Evolutionary conservation across 2,329 filamentous ascomycete genomes (phyloP).

Genomic region (Cordyceps tenuipes): DNA sequence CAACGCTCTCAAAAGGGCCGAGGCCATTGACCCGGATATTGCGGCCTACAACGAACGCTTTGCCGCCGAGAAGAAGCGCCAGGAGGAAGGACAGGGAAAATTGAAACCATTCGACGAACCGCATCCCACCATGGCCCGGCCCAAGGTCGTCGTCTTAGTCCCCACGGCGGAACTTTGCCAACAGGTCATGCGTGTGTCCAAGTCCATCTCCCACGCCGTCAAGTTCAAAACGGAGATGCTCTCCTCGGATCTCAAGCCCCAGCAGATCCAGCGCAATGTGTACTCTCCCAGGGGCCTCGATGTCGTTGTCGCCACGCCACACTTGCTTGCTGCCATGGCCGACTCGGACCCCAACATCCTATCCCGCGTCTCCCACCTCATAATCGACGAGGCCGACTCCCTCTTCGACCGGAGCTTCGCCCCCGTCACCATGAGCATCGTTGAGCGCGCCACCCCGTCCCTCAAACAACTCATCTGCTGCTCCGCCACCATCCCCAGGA

Average conservation of each 20-base stretch:
- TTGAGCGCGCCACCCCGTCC: conserved; percentile 74
- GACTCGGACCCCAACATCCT: conserved; percentile 86
- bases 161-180: conserved; percentile 87
- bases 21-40: conserved; percentile 50
- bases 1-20: conserved; percentile 74
- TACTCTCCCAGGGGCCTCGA: conserved; percentile 79
- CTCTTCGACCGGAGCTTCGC: conserved; percentile 90
- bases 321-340: conserved; percentile 80
- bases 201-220: conserved; percentile 71
- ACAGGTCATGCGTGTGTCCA: conserved; percentile 76
- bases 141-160: conserved; percentile 76
- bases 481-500: conserved; percentile 89
- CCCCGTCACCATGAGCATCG: conserved; percentile 69
- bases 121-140: conserved; percentile 67
- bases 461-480: conserved; percentile 83
- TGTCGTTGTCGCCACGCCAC: conserved; percentile 78
- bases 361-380: conserved; percentile 78
- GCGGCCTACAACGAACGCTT: conserved; percentile 48
- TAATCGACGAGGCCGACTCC: conserved; percentile 94
- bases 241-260: conserved; percentile 66
- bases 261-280: conserved; percentile 74
- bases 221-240: conserved; percentile 83
- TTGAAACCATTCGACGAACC: conserved; percentile 60
- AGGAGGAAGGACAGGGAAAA: conserved; percentile 44
- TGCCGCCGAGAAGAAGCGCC: conserved; percentile 48